Evolutionary conservation across 108 stramenopile genomes (phyloP), one percentile per base, ranked within the genome.

Genomic region (Nannochloropsis salina): DNA sequence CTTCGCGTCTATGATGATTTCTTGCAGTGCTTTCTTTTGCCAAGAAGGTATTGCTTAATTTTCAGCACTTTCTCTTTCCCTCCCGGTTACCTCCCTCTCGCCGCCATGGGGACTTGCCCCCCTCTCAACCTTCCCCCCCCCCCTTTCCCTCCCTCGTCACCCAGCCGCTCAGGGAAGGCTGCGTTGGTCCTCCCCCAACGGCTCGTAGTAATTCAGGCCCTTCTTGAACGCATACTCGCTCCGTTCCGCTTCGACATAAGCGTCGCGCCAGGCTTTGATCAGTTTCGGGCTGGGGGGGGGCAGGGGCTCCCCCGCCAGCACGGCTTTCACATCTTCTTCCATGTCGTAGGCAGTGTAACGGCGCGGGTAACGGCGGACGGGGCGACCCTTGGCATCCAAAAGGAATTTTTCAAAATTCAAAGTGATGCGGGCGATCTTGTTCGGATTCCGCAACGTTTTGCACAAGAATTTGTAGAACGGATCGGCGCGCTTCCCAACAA

Each of bases 351-450:
- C 81, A 42, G 89, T 83, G 9, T 89, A 89, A 43, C 89, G 87
- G 11, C 91, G 85, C 8, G 91, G 91, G 41, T 91, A 91, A 22
- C 91, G 83, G 11, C 91, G 82, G 18, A 91, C 43, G 12, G 89
- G 89, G 42, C 42, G n/a, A 2, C 91, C 91, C 18, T 90, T 61
- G 9, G 44, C 31, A 81, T 90, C 91, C 47, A 92, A 87, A 2
- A 92, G 85, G 84, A 92, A 92, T 45, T 92, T 92, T 81, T 92
- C 91, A 42, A 84, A 92, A 90, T 92, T 92, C 2, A 92, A 80
- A 8, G 91, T 90, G 12, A 92, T 83, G 2, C 91, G 86, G 80
- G 83, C 87, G 83, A 91, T 89, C 42, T 89, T 90, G 89, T 92
- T 92, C 9, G 91, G 91, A 45, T 91, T 91, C 87, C 85, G 87